A percentile compares a stretch with the other conserved stretches of the same genome.
phyloP scores from a whole-genome alignment of 2,329 filamentous ascomycete species.

The Exophiala sp. region DNA sequence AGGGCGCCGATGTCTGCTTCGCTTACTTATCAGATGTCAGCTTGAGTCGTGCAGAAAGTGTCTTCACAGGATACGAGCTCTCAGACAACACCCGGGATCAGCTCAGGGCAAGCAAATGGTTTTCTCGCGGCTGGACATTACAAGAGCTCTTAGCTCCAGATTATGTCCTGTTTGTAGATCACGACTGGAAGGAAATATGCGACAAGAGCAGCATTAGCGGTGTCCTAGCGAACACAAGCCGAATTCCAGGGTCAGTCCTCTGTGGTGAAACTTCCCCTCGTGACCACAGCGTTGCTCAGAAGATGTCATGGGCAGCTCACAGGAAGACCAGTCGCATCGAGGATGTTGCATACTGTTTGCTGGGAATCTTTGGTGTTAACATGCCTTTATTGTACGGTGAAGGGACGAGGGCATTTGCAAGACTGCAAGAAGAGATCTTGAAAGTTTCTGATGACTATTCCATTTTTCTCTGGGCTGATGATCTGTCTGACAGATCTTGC shows the following conservation, averaged over 20 bases:
- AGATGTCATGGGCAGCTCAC: conserved; percentile 42
- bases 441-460: conserved; percentile 15
- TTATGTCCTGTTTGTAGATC: background rate
- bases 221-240: no score
- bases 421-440: conserved; percentile 25
- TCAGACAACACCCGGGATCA: no score
- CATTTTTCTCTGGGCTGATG: conserved; percentile 16
- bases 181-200: no score
- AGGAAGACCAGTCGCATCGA: conserved; percentile 36
- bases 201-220: no score
- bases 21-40: conserved; percentile 23
- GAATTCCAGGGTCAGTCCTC: no score
- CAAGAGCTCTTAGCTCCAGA: background rate
- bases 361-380: conserved; percentile 45
- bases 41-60: no score
- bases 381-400: conserved; percentile 47
- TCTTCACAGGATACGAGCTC: no score
- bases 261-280: no score
- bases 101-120: background rate
- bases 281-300: conserved; percentile 36
- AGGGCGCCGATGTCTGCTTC: conserved; percentile 16
- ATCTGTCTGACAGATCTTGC: no score
- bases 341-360: conserved; percentile 45
- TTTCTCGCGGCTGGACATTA: background rate
- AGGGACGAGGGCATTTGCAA: conserved; percentile 28